Conservation (phyloP, 1,284 basidiomycete species). For the Apiotrichum mycotoxinovorans region DNA sequence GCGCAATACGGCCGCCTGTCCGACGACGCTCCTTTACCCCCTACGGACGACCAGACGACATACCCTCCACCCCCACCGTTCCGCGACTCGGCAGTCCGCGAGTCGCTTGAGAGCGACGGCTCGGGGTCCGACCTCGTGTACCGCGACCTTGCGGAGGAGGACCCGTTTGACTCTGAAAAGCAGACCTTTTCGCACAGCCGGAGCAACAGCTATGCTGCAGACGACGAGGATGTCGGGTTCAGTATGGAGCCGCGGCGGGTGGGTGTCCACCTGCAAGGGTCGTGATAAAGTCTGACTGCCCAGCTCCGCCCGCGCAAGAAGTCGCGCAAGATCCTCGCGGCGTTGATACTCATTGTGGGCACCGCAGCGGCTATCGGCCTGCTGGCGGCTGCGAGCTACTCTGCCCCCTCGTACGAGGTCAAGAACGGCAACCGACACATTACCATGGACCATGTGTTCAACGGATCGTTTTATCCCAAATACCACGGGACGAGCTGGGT, state of each 20-base stretch:
- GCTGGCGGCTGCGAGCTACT: conserved; percentile 42
- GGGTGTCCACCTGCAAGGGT: background rate
- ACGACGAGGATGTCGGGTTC: conserved; percentile 31
- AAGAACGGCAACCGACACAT: conserved; percentile 63
- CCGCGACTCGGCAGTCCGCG: background rate
- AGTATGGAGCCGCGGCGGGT: conserved; percentile 27
- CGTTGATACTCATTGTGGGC: conserved; percentile 35
- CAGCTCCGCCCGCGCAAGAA: conserved; percentile 38
- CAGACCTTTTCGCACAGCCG: conserved; percentile 25
- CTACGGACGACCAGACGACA: background rate
- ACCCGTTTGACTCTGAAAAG: conserved; percentile 38
- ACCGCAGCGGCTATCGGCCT: conserved; percentile 41
- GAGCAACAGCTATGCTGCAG: conserved; percentile 4
- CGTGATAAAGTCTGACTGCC: background rate
- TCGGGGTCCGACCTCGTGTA: conserved; percentile 31
- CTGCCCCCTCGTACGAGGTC: conserved; percentile 34
- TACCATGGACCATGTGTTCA: conserved; percentile 82
- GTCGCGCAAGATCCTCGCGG: conserved; percentile 42
- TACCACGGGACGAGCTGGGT: conserved; percentile 68
- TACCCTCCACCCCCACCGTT: background rate
- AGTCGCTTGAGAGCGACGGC: conserved; percentile 11
- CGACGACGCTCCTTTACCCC: background rate
- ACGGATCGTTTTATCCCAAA: conserved; percentile 69
- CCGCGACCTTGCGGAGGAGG: conserved; percentile 38
- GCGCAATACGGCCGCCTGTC: conserved; percentile 13